A percentile compares a stretch with the other conserved stretches of the same genome.
phyloP scores from a whole-genome alignment of 208 protist genomes.

The Leishmania tropica region DNA sequence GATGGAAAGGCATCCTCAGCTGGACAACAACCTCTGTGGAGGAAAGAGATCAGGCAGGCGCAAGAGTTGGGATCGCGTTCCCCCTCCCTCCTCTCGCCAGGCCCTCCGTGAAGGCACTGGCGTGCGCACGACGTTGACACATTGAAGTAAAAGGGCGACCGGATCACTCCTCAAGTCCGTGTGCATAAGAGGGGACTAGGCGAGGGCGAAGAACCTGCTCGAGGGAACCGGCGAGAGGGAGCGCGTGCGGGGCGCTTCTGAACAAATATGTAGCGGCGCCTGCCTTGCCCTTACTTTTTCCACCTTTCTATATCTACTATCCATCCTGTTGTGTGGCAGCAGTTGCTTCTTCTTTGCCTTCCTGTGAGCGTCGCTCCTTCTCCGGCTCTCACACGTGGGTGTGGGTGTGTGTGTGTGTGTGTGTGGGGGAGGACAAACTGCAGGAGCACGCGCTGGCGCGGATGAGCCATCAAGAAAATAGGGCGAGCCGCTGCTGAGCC shows the following conservation, averaged over 20 bases:
- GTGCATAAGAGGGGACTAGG: background rate
- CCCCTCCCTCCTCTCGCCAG: background rate
- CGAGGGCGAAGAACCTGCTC: no score
- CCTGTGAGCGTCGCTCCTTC: background rate
- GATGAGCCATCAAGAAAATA: background rate
- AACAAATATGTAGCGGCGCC: no score
- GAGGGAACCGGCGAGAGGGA: no score
- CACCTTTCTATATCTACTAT: no score
- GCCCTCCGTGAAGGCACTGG: background rate
- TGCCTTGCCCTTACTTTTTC: no score
- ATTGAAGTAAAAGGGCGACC: background rate
- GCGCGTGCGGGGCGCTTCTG: no score
- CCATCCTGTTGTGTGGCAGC: no score
- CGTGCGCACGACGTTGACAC: background rate
- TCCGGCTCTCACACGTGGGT: background rate
- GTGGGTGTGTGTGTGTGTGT: no score
- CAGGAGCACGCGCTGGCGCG: background rate
- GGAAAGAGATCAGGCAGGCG: background rate
- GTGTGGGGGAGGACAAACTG: background rate
- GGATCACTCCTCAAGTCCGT: background rate
- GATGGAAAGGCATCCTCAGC: background rate
- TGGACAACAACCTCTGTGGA: background rate
- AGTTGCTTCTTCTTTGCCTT: background rate
- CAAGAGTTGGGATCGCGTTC: background rate
- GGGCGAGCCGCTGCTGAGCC: background rate